Base-by-base conservation (phyloP, 345 rosid species). In the Arabis hirsuta region DNA sequence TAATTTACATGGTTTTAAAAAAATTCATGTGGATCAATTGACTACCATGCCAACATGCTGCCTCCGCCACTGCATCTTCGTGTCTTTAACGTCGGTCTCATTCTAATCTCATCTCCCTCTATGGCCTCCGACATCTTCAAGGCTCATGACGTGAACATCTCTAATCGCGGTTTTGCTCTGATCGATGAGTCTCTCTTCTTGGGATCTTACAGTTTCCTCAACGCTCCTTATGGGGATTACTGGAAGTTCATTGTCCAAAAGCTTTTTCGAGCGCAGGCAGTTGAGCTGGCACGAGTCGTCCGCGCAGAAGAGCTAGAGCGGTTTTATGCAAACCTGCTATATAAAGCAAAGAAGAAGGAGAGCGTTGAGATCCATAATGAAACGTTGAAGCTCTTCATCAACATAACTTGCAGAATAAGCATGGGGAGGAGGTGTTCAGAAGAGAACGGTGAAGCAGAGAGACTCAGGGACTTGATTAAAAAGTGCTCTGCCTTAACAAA, bases 361-460 rank as follows among this genome's bases (percentile, higher is more conserved):
- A 5, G 4, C 46, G 51, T 73, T 55, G 77, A 73, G 41, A 8
- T 73, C 19, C 22, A 42, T n/a, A 13, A 8, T 4, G 72, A 73
- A 63, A 4, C 58, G 6, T 20, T 39, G 51, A 65, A 16, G 56
- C 42, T 55, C 4, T 46, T 65, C 24, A 64, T 39, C 56, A 73
- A 65, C 16, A 36, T 2, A 5, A 65, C 42, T 0, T 65, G 65
- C 50, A 67, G 42, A 67, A 56, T 70, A 77, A 65, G 47, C 46
- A 66, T 69, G 70, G 72, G 79, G 42, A 74, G 69, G 1, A 47
- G 26, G 11, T 48, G 56, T 34, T 64, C 69, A 14, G 69, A 31
- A 14, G 45, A 48, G 13, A 39, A 32, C 22, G 46, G 41, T 8
- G 56, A 64, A 8, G 69, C 57, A n/a, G 56, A 48, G 22, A 64